Percentiles rank a stretch among this genome's conserved stretches.
Conservation (phyloP, 257 asterid genomes). For the Gentiana dahurica region DNA sequence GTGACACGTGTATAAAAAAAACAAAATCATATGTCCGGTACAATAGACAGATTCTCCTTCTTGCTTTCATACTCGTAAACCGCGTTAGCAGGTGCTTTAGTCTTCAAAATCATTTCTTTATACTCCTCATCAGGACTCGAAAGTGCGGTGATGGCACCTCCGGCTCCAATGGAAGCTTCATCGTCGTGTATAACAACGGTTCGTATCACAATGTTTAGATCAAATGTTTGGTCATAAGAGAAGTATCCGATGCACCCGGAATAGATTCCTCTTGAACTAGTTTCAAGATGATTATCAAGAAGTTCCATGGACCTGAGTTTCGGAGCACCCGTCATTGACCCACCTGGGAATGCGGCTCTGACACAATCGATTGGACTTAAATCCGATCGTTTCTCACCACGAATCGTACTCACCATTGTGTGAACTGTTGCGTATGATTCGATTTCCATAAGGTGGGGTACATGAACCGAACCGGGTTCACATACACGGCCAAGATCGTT, state of each 20-base stretch:
- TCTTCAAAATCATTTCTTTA: slow-evolving; percentile 82
- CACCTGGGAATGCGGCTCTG: slow-evolving; percentile 93
- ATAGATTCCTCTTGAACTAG: slow-evolving; percentile 78
- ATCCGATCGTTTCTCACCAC: slow-evolving; percentile 50
- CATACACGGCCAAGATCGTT: slow-evolving; percentile 98
- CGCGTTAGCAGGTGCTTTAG: slow-evolving; percentile 69
- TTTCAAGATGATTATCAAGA: slow-evolving; percentile 71
- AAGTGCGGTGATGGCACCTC: slow-evolving; percentile 93
- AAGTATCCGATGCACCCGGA: slow-evolving; percentile 93
- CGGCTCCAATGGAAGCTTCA: slow-evolving; percentile 83
- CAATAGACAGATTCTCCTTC: neutral
- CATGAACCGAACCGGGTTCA: slow-evolving; percentile 89
- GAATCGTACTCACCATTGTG: slow-evolving; percentile 93
- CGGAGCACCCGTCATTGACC: slow-evolving; percentile 99
- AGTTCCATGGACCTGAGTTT: slow-evolving; percentile 92
- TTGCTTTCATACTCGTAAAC: slow-evolving; percentile 31
- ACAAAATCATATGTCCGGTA: no score
- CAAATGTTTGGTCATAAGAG: slow-evolving; percentile 84
- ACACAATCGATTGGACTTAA: slow-evolving; percentile 66
- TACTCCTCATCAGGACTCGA: slow-evolving; percentile 77
- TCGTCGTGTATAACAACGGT: slow-evolving; percentile 61
- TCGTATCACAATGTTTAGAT: slow-evolving; percentile 86
- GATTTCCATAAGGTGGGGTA: slow-evolving; percentile 87
- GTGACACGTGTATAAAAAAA: no score
- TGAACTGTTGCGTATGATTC: slow-evolving; percentile 94